Conservation (phyloP, 2,329 filamentous ascomycete genomes). For the Pseudocercospora crystallina region DNA sequence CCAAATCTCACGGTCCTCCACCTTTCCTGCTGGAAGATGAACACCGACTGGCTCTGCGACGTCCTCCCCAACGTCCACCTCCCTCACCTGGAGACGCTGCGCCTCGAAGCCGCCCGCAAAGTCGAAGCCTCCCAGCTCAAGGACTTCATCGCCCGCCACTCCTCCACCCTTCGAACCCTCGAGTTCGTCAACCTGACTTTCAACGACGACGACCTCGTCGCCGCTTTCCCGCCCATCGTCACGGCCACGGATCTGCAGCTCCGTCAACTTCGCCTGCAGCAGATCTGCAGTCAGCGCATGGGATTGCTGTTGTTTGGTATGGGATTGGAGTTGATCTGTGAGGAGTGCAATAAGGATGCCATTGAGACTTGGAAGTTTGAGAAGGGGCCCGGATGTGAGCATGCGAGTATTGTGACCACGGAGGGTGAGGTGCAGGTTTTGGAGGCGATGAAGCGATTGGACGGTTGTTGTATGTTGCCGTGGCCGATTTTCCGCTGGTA, state of each 20-base stretch:
- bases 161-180: constrained; percentile 4
- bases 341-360: constrained; percentile 8
- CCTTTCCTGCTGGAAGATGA: constrained; percentile 11
- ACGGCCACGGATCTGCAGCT: constrained; percentile 1
- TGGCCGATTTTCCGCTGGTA: neutral
- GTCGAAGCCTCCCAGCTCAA: constrained; percentile 3
- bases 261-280: constrained; percentile 10
- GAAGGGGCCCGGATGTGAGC: constrained; percentile 7
- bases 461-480: neutral
- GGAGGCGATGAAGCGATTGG: constrained; percentile 2
- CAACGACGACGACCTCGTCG: constrained; percentile 4
- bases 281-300: constrained; percentile 2
- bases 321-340: constrained; percentile 1
- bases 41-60: constrained; percentile 4
- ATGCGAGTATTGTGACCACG: constrained; percentile 2
- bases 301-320: constrained; percentile 14
- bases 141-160: constrained; percentile 9
- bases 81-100: constrained; percentile 1
- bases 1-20: constrained; percentile 6
- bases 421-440: neutral
- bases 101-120: constrained; percentile 7
- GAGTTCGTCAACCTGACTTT: constrained; percentile 9
- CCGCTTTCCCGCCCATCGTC: constrained; percentile 5
- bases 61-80: constrained; percentile 8
- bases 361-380: constrained; percentile 2